Conservation (phyloP, 345 rosid genomes). For the Populus tremula region DNA sequence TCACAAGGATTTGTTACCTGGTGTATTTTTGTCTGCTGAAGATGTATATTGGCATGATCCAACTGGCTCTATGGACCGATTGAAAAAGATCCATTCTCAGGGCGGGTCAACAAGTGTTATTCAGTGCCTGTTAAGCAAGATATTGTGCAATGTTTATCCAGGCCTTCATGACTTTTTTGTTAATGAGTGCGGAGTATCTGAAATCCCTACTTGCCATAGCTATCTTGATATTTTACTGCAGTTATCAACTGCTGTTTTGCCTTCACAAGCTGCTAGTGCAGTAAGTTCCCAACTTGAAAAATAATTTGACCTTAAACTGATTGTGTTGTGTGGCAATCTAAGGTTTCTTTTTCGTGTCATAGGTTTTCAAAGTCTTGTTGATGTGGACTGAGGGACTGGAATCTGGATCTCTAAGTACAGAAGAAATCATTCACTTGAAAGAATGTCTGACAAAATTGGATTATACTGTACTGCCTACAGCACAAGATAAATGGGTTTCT, state of each 20-base stretch:
- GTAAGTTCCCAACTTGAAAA: slow-evolving; percentile 46
- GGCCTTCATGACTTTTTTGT: slow-evolving; percentile 87
- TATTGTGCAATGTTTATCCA: slow-evolving; percentile 64
- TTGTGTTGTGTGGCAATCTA: slow-evolving; percentile 17
- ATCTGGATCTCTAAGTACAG: slow-evolving; percentile 51
- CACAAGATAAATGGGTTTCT: slow-evolving; percentile 75
- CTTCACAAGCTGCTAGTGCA: slow-evolving; percentile 64
- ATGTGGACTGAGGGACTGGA: slow-evolving; percentile 73
- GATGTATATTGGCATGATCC: slow-evolving; percentile 86
- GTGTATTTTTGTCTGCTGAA: slow-evolving; percentile 56
- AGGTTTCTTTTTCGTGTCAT: slow-evolving; percentile 24
- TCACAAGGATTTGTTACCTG: slow-evolving; percentile 50
- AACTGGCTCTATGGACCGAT: slow-evolving; percentile 55
- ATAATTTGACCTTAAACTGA: not conserved
- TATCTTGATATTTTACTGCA: slow-evolving; percentile 64
- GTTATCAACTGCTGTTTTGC: slow-evolving; percentile 56
- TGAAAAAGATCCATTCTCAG: slow-evolving; percentile 42
- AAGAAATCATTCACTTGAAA: slow-evolving; percentile 53
- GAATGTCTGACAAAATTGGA: slow-evolving; percentile 59
- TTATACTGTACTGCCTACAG: slow-evolving; percentile 68
- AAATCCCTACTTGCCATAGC: slow-evolving; percentile 55
- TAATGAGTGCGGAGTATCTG: slow-evolving; percentile 62
- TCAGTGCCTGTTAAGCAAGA: slow-evolving; percentile 41
- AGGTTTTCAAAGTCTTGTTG: slow-evolving; percentile 79
- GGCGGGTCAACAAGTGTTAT: slow-evolving; percentile 28